Evolutionary conservation across 345 rosid species (phyloP), one percentile per base, ranked within the genome.

Genomic region (Punica granatum): DNA sequence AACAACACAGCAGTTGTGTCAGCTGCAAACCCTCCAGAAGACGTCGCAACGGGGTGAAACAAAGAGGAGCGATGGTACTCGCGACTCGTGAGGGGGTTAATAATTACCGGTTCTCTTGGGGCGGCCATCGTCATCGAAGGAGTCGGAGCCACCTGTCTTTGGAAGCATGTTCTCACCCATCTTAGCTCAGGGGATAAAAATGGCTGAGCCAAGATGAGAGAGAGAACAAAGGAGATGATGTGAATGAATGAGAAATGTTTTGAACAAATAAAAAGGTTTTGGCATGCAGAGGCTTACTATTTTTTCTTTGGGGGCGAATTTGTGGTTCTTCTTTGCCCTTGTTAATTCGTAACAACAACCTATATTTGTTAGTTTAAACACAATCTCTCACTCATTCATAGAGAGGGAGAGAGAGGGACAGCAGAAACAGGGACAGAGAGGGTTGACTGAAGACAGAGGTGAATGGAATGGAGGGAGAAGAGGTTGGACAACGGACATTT

Each of bases 101-200:
- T 3, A 18, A 30, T 33, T 43, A 62, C 71, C 66, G 1, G 59
- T 3, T 41, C 98, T 71, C 69, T 83, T 82, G 73, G 69, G 86
- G 25, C 86, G 89, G 63, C 93, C 96, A 41, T 92, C 96, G 13
- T 92, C 94, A 13, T 92, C 96, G 34, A 87, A 78, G 75, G 80
- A 83, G 39, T 70, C 68, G 32, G 63, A 70, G 67, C 73, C n/a
- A 63, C 59, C 75, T 72, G 70, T 65, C 63, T 64, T 82, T 9
- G 76, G 61, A 49, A 75, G 80, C 61, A 66, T 64, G 25, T 72
- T 80, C 71, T 80, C 82, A 77, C 77, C 85, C 88, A 82, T 84
- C 85, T 78, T 70, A 31, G 34, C n/a, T 54, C 32, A 6, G 19
- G 32, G 15, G 15, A 42, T 8, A 14, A 34, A 39, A 19, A 23